A percentile compares a stretch with the other conserved stretches of the same genome.
Conservation (phyloP, 225 moss, liverwort and hornwort species). For the Thuidium tamariscinum region DNA sequence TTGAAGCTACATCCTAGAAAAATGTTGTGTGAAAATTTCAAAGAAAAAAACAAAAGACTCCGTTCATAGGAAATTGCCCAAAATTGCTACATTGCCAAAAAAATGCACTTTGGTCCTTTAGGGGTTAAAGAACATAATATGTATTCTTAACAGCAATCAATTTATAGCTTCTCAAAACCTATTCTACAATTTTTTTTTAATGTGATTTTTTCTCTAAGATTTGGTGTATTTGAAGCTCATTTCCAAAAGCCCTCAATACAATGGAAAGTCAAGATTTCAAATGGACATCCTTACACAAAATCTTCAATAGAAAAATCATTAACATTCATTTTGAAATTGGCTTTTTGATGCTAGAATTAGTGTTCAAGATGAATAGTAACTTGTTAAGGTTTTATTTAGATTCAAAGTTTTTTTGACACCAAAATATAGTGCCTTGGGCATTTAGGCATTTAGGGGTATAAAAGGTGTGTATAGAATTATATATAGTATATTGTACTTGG, state of each 20-base stretch:
- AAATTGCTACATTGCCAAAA: no score
- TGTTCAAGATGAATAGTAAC: not conserved
- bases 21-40: no score
- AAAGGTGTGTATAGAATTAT: not conserved
- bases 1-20: no score
- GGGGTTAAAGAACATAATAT: no score
- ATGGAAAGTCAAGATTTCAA: not conserved
- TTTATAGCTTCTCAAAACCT: not conserved
- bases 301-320: not conserved
- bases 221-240: not conserved
- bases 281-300: not conserved
- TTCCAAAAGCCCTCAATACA: not conserved
- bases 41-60: no score
- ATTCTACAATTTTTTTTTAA: not conserved
- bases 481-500: not conserved
- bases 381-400: not conserved
- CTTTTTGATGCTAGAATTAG: not conserved
- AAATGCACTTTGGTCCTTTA: no score
- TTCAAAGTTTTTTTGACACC: not conserved
- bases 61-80: no score
- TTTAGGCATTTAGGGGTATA: not conserved
- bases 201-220: not conserved
- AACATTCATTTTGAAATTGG: no score
- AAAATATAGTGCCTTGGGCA: not conserved
- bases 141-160: not conserved